Base-by-base conservation (phyloP, 1,284 basidiomycete species). In the Rhodotorula sp. region DNA sequence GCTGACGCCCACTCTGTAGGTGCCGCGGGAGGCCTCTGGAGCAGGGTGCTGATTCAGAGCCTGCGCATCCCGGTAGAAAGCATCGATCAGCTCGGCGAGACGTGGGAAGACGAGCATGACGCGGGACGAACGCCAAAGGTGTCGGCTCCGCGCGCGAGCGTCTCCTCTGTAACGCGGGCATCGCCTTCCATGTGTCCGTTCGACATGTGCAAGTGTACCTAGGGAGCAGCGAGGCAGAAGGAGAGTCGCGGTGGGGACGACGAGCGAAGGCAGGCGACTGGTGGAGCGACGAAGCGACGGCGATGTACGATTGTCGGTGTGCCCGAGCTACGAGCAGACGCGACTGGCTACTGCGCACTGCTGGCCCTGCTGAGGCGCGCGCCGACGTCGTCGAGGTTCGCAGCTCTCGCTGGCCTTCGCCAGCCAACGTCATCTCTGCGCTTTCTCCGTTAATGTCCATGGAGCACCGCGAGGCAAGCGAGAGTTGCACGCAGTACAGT, bases 1-100 rank as follows among this genome's bases (percentile, higher is more conserved):
- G 58, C 90, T 89, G 42, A 99, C 88, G 41, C 96, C 97, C 59
- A 98, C 68, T 7, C 53, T 10, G 53, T 34, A 19, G 17, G n/a
- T 25, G 12, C 16, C 53, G 25, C 25, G 16, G 4, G 53, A 25
- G 25, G 44, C 50, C 17, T 21, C 54, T 3, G 57, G 27, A 14
- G 60, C 55, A 1, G 66, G 70, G 55, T 66, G 70, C 49, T 66
- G 63, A 60, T 84, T 84, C 64, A 83, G 78, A 10, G 78, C 78
- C 83, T 83, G 49, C 8, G 7, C 12, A n/a, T 5, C 3, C 5
- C 27, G 4, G 41, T 21, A 17, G 1, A 41, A n/a, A 2, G 10
- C 41, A 12, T 44, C 10, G 8, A 9, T 42, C 41, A 34, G 34
- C 41, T 0, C 19, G 10, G 21, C 21, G 23, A 13, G n/a, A 7